Evolutionary conservation across 2,329 filamentous ascomycete species (phyloP), one percentile per base, ranked within the genome.

Genomic region (Cercospora janseana): DNA sequence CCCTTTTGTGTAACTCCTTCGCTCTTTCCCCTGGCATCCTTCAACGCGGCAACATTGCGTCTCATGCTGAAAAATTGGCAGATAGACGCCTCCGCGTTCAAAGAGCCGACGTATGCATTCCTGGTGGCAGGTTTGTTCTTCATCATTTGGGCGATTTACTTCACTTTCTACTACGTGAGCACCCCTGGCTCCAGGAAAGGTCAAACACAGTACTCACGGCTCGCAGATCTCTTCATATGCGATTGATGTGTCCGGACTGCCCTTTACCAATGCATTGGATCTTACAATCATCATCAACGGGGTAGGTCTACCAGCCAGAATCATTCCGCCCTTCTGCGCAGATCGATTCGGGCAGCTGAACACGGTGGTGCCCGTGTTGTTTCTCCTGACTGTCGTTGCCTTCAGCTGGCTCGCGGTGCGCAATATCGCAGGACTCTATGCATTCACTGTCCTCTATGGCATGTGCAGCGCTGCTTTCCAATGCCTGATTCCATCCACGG

Each of bases 221-320:
- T 21, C 5, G 8, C 42, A 64, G 60, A 51, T 68, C 31, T 62
- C 63, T 6, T 65, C 66, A 5, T 75, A 67, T 50, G 71, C 66
- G 9, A 57, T 66, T 21, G 52, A 65, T 21, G 57, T 55, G 4
- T 52, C 66, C 8, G 59, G 56, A 24, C 69, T 82, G 46, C 69
- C 75, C 4, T 74, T 77, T 40, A 65, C 68, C 2, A 70, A 76
- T 3, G 75, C 78, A 5, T 73, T 81, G 34, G 73, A 71, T 15
- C 69, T 84, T 3, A 71, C 85, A 2, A 71, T 85, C 47, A 72
- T 83, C 32, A 70, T 77, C 10, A 83, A 84, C 58, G 79, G 74
- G 9, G 69, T 80, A n/a, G 80, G 80, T 3, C 68, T 83, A 1
- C 68, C 78, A 0, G 71, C 74, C 3, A 78, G 82, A 1, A 64